Base-by-base conservation (phyloP, 2,329 filamentous ascomycete species). In the Scedosporium minutisporum region DNA sequence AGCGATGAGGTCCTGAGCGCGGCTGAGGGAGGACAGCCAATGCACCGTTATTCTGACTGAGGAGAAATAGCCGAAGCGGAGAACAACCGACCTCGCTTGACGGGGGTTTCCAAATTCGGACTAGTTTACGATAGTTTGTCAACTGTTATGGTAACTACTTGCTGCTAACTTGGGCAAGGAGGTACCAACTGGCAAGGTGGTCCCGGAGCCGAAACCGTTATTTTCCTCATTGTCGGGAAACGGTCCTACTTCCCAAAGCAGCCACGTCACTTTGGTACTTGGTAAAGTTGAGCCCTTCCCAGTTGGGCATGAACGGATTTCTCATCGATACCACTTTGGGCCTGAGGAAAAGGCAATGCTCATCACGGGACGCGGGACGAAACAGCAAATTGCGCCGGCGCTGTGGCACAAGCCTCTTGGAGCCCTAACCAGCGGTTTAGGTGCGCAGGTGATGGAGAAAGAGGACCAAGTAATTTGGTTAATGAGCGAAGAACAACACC, bases 301-400 rank as follows among this genome's bases (percentile, higher is more conserved):
- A 53, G 48, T 53, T 53, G 21, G 48, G 48, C 48, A 53, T 14
- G 25, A 58, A 29, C 55, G 25, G 55, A 58, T 51, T 16, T 61
- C 23, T n/a, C 12, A 12, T 58, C 16, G 44, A 16, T 58, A 58
- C 25, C 12, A 41, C 16, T 21, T 16, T n/a, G 55, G 55, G 12
- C 25, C 58, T 27, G 42, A 61, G 44, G 59, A 25, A 46, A 23
- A 23, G 41, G n/a, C 41, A 21, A 46, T 21, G 59, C 60, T 21
- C 25, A 55, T 61, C 60, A 61, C 48, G 46, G 60, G 60, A 61
- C 48, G 41, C 60, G 60, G 60, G 60, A 61, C 60, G 46, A 61
- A 44, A 55, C 60, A 33, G 41, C 48, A 27, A 55, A 55, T 61
- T 61, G 60, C 60, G 46, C 60, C 60, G 46, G 55, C 38, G 29